phyloP scores from a whole-genome alignment of 2,329 filamentous ascomycete species.

The Exserohilum turcica region DNA sequence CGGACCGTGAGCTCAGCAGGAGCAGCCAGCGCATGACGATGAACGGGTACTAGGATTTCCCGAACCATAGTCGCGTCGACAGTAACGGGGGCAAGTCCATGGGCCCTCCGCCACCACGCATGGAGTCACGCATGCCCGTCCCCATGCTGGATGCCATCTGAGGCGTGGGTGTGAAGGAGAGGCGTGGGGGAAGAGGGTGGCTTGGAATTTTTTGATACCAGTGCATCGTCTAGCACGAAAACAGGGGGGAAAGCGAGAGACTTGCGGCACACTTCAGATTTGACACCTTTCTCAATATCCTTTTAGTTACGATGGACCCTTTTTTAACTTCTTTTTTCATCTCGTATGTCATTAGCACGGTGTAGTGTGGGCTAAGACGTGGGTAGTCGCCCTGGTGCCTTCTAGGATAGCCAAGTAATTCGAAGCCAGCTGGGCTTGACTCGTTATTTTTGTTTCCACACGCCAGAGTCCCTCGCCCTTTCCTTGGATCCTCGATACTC shows the following conservation, averaged over 20 bases:
- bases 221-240: slow-evolving; percentile 44
- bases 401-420: slow-evolving; percentile 39
- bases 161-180: slow-evolving; percentile 3
- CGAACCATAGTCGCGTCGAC: slow-evolving; percentile 40
- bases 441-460: slow-evolving; percentile 11
- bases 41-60: slow-evolving; percentile 84
- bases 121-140: slow-evolving; percentile 31
- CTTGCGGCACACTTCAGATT: slow-evolving; percentile 33
- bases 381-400: slow-evolving; percentile 14
- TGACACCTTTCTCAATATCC: slow-evolving; percentile 42
- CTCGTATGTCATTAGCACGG: slow-evolving; percentile 39
- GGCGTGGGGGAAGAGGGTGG: slow-evolving; percentile 6
- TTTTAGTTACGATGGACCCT: slow-evolving; percentile 41
- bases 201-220: slow-evolving; percentile 46
- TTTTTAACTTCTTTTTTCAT: slow-evolving; percentile 32
- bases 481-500: neutral
- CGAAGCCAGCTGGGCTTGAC: slow-evolving; percentile 15
- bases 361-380: slow-evolving; percentile 31
- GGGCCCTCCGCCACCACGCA: slow-evolving; percentile 27
- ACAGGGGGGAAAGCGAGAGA: slow-evolving; percentile 21
- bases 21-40: slow-evolving; percentile 97
- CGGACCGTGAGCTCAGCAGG: slow-evolving; percentile 94
- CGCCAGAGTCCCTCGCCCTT: neutral
- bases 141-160: slow-evolving; percentile 35
- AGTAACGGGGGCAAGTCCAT: slow-evolving; percentile 33